Conservation (phyloP, 192 early-diverging fungal species). For the Entomortierella beljakovae region DNA sequence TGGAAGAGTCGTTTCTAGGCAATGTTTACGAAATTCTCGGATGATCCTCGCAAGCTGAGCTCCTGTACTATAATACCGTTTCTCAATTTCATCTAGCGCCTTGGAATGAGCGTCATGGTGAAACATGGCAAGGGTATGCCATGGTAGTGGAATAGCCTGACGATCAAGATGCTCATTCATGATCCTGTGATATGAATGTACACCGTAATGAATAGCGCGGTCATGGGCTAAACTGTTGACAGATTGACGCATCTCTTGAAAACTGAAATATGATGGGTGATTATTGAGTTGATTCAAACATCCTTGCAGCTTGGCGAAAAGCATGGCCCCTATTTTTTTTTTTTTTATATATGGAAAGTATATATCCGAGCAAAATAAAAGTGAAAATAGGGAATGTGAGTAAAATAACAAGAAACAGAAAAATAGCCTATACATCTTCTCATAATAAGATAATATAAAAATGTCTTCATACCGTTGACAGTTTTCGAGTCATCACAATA, state of each 20-base stretch:
- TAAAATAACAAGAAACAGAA: too few species aligned
- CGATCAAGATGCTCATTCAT: constrained; percentile 34
- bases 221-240: constrained; percentile 1
- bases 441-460: not conserved
- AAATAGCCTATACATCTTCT: too few species aligned
- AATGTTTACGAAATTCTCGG: constrained; percentile 9
- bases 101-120: constrained; percentile 25
- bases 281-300: constrained; percentile 9
- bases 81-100: constrained; percentile 36
- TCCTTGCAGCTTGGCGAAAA: constrained; percentile 6
- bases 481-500: not conserved
- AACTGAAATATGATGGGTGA: not conserved
- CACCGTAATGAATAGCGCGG: constrained; percentile 2
- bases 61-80: not conserved
- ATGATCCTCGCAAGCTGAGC: not conserved
- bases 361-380: too few species aligned
- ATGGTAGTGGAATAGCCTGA: constrained; percentile 23
- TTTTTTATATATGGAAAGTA: not conserved
- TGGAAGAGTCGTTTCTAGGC: constrained; percentile 7
- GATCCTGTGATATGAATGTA: constrained; percentile 13
- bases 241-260: not conserved
- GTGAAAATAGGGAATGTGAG: too few species aligned
- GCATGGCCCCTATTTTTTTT: not conserved
- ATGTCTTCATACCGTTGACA: not conserved
- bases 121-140: constrained; percentile 37